Evolutionary conservation across 1,139 yeast species (phyloP).

Genomic region (Yamadazyma oceani): DNA sequence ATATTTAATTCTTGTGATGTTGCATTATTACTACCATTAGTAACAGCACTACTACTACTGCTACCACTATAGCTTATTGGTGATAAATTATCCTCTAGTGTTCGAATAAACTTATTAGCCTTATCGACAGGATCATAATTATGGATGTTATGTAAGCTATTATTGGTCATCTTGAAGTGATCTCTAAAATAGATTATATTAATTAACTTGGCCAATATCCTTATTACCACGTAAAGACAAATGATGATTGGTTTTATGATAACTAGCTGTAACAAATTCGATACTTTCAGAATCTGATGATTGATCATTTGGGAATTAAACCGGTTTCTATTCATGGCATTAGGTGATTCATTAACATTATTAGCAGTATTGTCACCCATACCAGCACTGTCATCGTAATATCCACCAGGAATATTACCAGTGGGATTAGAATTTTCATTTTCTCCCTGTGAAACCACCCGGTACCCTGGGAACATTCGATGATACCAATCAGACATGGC

Average conservation of each 20-base stretch:
- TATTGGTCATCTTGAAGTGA: conserved; percentile 9
- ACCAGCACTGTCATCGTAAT: conserved; percentile 8
- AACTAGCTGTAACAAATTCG: conserved; percentile 14
- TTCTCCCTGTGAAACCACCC: conserved; percentile 7
- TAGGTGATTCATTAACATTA: conserved; percentile 6
- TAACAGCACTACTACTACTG: not conserved
- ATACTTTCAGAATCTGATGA: conserved; percentile 45
- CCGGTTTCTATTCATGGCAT: conserved; percentile 10
- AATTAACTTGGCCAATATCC: conserved; percentile 25
- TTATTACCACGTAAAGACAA: conserved; percentile 23
- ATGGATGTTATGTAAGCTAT: conserved; percentile 2
- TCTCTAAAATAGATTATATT: conserved; percentile 31
- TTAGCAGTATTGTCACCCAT: not conserved
- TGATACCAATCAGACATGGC: conserved; percentile 6
- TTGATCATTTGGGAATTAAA: conserved; percentile 17
- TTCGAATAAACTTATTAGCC: conserved; percentile 34
- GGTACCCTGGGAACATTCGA: conserved; percentile 10
- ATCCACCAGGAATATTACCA: conserved; percentile 13
- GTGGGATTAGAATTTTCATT: conserved; percentile 2
- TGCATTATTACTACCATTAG: conserved; percentile 7
- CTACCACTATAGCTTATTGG: conserved; percentile 11
- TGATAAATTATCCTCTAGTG: conserved; percentile 34
- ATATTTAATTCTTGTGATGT: conserved; percentile 9
- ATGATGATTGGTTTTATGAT: conserved; percentile 32
- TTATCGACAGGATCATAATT: conserved; percentile 34